Evolutionary conservation across 306 rosid genomes (phyloP), one percentile per base, ranked within the genome.

Genomic region (Acacia melanoxylon): DNA sequence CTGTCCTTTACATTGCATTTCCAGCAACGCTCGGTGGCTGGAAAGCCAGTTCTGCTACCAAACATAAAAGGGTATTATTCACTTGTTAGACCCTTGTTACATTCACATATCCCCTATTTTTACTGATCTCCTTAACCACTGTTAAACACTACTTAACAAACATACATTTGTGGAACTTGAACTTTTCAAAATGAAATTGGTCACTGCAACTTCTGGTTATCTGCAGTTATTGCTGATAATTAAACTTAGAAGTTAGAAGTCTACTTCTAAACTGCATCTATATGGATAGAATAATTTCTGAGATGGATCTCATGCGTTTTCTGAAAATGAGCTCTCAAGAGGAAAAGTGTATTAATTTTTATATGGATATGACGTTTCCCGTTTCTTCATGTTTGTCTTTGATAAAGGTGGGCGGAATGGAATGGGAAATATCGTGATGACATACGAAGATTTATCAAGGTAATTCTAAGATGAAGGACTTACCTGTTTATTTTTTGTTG

Each of bases 381-480:
- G 14, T 40, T 77, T 68, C 3, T 14, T 75, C 13, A 31, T 58
- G 72, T 83, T 80, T 85, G 56, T 81, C 77, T 78, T 79, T 56
- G 82, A 79, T 86, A 81, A 82, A 95, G 98, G 89, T 95, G 99
- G 99, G 99, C 97, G 27, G 99, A 95, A 91, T 95, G 99, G 99
- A 95, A 95, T 82, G 99, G 96, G 44, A 92, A 71, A 72, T 95
- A 88, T 81, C 99, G 99, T 67, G 99, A 95, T 82, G 99, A 95
- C 75, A 20, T 95, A 15, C 83, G 99, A 76, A 92, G 85, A 91
- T 95, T 92, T 83, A 92, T 93, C 75, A 95, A 93, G 99, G 99
- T 93, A 85, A 83, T 83, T 59, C 49, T 75, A 49, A 58, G 65
- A 76, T 46, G 66, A 72, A 37, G 73, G 51, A 82, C 8, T 56